Percentiles rank a stretch among this genome's conserved stretches.
Conservation (phyloP, 805 yeast genomes). For the Metschnikowia colocasiae region DNA sequence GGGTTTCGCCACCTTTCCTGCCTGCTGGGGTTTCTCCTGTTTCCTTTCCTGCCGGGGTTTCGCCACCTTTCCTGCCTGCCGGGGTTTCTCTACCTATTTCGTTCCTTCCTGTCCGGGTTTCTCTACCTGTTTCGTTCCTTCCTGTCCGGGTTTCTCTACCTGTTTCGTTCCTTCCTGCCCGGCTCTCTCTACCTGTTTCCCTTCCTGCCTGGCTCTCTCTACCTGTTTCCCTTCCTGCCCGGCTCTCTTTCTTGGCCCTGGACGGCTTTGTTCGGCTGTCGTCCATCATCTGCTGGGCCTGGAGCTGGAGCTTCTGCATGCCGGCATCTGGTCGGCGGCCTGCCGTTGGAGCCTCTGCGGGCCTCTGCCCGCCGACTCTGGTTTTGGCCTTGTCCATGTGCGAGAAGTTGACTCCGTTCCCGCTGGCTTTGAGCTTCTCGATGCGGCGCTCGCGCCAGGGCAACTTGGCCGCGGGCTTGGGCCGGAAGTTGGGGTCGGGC, state of each 20-base stretch:
- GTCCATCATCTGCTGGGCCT: slow-evolving; percentile 4
- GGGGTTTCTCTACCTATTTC: no score
- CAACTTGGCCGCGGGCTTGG: slow-evolving; percentile 32
- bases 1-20: no score
- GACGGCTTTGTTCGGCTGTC: not conserved
- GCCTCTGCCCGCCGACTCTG: not conserved
- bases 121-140: no score
- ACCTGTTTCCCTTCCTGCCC: slow-evolving; percentile 7
- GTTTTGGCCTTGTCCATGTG: not conserved
- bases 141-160: no score
- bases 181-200: no score
- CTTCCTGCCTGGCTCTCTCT: no score
- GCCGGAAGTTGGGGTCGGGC: slow-evolving; percentile 19
- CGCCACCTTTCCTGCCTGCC: no score
- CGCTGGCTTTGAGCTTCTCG: slow-evolving; percentile 48
- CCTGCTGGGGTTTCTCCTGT: no score
- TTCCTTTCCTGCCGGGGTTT: no score
- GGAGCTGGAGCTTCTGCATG: not conserved
- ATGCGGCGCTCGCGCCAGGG: slow-evolving; percentile 79
- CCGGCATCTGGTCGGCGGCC: not conserved
- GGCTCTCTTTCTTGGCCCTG: not conserved
- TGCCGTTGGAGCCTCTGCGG: no score
- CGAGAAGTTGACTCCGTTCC: slow-evolving; percentile 20
- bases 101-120: no score
- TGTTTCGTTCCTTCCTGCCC: no score